A percentile compares a stretch with the other conserved stretches of the same genome.
These are phyloP conservation scores for Rhizopogon roseolus DNA, from an alignment of 768 basidiomycete genomes.

Conservation along the genomic window DNA sequence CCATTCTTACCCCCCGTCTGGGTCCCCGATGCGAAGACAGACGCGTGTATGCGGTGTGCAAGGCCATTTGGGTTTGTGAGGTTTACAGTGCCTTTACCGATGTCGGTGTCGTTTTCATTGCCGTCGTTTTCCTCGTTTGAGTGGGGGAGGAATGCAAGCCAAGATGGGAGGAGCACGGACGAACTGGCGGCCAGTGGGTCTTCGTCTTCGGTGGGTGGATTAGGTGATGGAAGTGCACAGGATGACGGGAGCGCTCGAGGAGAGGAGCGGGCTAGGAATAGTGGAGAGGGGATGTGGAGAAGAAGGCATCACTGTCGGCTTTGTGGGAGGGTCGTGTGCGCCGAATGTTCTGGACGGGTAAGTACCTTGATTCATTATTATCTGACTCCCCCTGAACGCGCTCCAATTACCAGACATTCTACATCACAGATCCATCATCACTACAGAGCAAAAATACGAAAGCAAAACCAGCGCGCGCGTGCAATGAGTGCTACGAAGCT, in stretches of 20 bases:
- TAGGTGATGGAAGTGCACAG: constrained; percentile 6
- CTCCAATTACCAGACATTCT: constrained; percentile 60
- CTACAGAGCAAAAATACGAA: constrained; percentile 34
- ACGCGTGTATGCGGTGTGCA: constrained; percentile 81
- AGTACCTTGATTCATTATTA: constrained; percentile 8
- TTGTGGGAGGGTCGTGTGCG: constrained; percentile 84
- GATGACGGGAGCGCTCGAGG: background rate
- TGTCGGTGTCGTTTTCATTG: background rate
- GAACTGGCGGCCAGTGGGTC: background rate
- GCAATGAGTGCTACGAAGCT: constrained; percentile 81
- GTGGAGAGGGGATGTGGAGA: constrained; percentile 33
- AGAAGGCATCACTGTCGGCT: constrained; percentile 83
- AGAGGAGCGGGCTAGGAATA: constrained; percentile 7
- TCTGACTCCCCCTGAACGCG: no score
- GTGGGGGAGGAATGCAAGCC: background rate
- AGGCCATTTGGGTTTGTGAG: constrained; percentile 55
- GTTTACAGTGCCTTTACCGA: background rate
- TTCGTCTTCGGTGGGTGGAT: background rate
- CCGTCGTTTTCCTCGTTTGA: background rate
- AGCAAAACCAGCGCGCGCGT: constrained; percentile 70
- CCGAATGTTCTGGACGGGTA: constrained; percentile 77
- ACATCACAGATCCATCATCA: constrained; percentile 52
- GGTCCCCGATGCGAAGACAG: constrained; percentile 86
- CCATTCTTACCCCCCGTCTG: constrained; percentile 88
- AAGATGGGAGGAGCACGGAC: background rate